Conservation (phyloP, 169 alveolate species). For the Neospora caninum region DNA sequence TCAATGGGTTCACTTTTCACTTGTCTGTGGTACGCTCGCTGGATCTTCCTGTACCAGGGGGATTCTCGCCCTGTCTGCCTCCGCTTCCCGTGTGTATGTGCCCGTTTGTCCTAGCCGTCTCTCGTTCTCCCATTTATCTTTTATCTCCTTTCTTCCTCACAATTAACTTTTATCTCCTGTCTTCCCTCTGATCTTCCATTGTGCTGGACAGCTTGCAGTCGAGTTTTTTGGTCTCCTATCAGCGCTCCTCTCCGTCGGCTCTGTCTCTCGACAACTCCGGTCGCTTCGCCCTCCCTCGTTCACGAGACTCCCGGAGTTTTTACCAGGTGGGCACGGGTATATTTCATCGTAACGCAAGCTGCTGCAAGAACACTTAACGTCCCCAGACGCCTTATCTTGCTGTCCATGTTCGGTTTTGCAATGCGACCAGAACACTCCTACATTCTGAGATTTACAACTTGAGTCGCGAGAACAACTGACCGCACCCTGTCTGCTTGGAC, state of each 20-base stretch:
- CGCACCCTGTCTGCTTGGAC: too few species aligned
- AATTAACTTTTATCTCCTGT: not conserved
- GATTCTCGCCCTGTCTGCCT: not conserved
- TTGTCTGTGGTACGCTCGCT: not conserved
- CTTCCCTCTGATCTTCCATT: not conserved
- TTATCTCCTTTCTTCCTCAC: not conserved
- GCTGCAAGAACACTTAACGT: too few species aligned
- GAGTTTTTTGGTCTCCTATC: not conserved
- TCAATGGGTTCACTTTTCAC: not conserved
- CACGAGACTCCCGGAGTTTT: too few species aligned
- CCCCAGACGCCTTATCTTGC: too few species aligned
- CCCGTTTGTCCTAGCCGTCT: not conserved
- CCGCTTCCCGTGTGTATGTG: not conserved
- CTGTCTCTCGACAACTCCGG: too few species aligned
- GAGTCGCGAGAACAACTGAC: too few species aligned
- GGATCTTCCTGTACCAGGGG: not conserved
- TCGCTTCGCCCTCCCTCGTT: too few species aligned
- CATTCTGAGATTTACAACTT: too few species aligned
- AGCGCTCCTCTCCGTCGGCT: not conserved
- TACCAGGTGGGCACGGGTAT: too few species aligned
- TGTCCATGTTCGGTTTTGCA: too few species aligned
- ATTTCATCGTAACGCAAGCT: too few species aligned
- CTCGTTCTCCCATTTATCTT: not conserved
- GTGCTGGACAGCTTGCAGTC: not conserved
- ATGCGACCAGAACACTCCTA: too few species aligned